Conservation (phyloP, 306 rosid species). For the Cicer pinnatifidum region DNA sequence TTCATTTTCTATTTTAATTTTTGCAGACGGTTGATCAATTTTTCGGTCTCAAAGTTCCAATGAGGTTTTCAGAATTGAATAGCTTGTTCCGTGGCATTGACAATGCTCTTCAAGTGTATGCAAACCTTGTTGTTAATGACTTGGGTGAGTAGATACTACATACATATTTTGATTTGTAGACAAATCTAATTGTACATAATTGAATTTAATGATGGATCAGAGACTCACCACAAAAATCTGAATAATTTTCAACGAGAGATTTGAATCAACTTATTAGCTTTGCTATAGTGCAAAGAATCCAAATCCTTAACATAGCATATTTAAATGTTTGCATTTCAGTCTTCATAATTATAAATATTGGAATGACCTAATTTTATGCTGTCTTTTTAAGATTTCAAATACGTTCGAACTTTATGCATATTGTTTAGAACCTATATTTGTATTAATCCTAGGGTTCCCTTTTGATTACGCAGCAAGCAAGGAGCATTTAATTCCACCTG, state of each 20-base stretch:
- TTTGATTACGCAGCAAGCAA: conserved; percentile 73
- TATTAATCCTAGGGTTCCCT: conserved; percentile 40
- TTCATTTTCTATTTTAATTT: conserved; percentile 39
- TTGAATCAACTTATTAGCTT: background rate
- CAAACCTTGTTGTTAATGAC: conserved; percentile 68
- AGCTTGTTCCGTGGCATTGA: conserved; percentile 92
- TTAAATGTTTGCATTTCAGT: conserved; percentile 1
- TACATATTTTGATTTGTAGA: conserved; percentile 31
- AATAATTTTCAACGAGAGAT: conserved; percentile 31
- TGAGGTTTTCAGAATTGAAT: conserved; percentile 87
- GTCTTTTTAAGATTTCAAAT: conserved; percentile 14
- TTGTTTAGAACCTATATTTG: conserved; percentile 23
- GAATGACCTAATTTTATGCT: conserved; percentile 12
- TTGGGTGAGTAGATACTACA: conserved; percentile 62
- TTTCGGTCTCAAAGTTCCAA: conserved; percentile 91
- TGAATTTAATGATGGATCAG: conserved; percentile 23
- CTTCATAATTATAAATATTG: conserved; percentile 11
- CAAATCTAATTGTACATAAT: background rate
- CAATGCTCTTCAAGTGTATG: conserved; percentile 92
- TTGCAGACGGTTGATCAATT: conserved; percentile 97
- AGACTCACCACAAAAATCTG: conserved; percentile 15
- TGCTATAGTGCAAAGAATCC: background rate
- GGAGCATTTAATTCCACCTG: conserved; percentile 91
- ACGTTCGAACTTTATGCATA: conserved; percentile 28
- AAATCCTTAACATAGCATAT: conserved; percentile 27